Base-by-base conservation (phyloP, 495 filamentous ascomycete species). In the Podospora pseudoanserina region DNA sequence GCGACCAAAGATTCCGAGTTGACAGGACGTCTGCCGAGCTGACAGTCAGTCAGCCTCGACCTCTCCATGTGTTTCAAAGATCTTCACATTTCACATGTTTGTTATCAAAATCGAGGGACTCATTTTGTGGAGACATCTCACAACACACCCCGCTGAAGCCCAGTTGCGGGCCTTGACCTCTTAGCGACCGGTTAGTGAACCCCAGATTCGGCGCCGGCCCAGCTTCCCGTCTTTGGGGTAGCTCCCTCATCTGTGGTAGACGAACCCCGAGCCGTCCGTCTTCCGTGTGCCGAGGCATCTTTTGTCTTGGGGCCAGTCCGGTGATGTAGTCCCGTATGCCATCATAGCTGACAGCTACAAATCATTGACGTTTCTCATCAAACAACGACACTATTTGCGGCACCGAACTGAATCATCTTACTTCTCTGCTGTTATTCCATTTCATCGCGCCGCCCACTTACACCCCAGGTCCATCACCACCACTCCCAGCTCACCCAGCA, bases 211-310 rank as follows among this genome's bases (percentile, higher is more conserved):
- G 27, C 19, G 59, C 59, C 59, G 59, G 23, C 27, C 30, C 30
- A 61, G 7, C 59, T 28, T 61, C 23, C 59, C 59, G 59, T 61
- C 23, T 61, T 30, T 61, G 13, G 59, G 30, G 39, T 49, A 49
- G 39, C 15, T 49, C 39, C 39, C 39, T 49, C 34, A 39, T 3
- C 20, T 23, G 20, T 39, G 34, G 11, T 39, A 11, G 9, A 49
- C 39, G 39, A 49, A 49, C 39, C 39, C 39, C 39, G 39, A 49
- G 39, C 39, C 39, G 39, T 49, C 39, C 39, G 15, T 49, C 59
- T 26, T 61, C 59, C 59, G 59, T 61, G 30, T 26, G 59, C 59
- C 59, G 26, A 26, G 59, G 59, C 30, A 61, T 61, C 59, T 61
- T 61, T 58, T 49, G 5, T 61, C 30, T 61, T 13, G 6, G 11